phyloP scores from a whole-genome alignment of 257 asterid genomes.

The Mitragyna speciosa region DNA sequence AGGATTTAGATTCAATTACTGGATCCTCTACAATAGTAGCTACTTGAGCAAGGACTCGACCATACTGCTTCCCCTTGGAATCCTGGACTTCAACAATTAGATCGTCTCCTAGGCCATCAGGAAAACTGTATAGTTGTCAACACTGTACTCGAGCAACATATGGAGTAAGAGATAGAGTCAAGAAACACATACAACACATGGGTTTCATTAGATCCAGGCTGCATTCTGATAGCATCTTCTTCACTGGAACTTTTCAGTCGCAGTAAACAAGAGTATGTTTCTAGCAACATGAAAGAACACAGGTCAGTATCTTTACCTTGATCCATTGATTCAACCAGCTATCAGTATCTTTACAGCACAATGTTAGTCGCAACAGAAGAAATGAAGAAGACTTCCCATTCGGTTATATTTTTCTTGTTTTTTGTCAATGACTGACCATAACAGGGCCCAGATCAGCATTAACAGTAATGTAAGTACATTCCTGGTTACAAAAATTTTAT shows the following conservation, averaged over 20 bases:
- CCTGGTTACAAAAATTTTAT: not conserved
- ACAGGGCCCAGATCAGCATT: not conserved
- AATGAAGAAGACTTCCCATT: not conserved
- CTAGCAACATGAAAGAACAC: constrained; percentile 28
- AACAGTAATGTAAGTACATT: not conserved
- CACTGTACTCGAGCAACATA: constrained; percentile 11
- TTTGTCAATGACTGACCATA: not conserved
- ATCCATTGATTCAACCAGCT: not conserved
- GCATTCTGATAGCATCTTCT: constrained; percentile 51
- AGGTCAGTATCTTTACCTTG: not conserved
- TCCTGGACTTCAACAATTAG: constrained; percentile 46
- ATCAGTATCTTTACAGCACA: not conserved
- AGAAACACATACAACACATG: constrained; percentile 45
- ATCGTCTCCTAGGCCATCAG: constrained; percentile 56
- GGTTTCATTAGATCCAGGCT: constrained; percentile 53
- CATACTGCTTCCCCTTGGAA: constrained; percentile 49
- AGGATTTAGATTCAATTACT: constrained; percentile 24
- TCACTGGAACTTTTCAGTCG: constrained; percentile 53
- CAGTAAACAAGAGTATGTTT: constrained; percentile 39
- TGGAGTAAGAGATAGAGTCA: constrained; percentile 4
- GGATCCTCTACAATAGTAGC: constrained; percentile 56
- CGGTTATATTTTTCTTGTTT: not conserved
- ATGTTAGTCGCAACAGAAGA: not conserved
- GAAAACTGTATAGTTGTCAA: constrained; percentile 47
- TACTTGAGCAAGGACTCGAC: constrained; percentile 55